These are phyloP conservation scores for Xylaria sp. DNA, from an alignment of 2,329 filamentous ascomycete genomes.

Conservation along the genomic window DNA sequence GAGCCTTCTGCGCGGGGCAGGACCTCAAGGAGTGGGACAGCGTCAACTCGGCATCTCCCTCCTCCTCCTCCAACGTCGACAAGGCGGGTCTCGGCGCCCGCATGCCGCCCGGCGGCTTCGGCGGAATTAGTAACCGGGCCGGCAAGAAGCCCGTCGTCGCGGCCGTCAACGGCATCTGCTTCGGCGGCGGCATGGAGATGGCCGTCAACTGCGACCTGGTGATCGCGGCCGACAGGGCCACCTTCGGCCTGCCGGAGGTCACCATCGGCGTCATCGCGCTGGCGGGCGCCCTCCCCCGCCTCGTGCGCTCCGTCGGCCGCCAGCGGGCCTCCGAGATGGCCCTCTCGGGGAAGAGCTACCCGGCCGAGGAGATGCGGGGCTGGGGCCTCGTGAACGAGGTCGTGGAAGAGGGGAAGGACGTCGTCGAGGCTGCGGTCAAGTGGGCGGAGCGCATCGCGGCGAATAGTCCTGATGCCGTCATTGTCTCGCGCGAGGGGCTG, in stretches of 20 bases:
- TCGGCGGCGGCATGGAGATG: conserved; percentile 83
- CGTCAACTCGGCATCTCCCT: conserved; percentile 14
- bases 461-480: conserved; percentile 79
- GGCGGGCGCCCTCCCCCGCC: conserved; percentile 74
- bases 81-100: conserved; percentile 9
- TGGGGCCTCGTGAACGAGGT: conserved; percentile 80
- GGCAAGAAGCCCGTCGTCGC: conserved; percentile 81
- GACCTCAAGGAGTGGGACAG: conserved; percentile 73
- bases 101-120: conserved; percentile 65
- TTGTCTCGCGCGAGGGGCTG: conserved; percentile 77
- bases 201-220: conserved; percentile 78
- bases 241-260: conserved; percentile 77
- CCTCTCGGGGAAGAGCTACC: conserved; percentile 69
- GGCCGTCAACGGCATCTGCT: conserved; percentile 78
- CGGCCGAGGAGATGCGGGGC: conserved; percentile 65
- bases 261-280: conserved; percentile 76
- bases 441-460: conserved; percentile 70
- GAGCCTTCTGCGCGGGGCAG: conserved; percentile 75
- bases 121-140: conserved; percentile 70
- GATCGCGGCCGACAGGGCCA: conserved; percentile 66
- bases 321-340: conserved; percentile 78
- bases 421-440: conserved; percentile 67
- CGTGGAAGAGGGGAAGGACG: conserved; percentile 55
- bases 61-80: not conserved
- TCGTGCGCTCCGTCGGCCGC: conserved; percentile 72